Percentiles rank a stretch among this genome's conserved stretches.
Conservation (phyloP, 805 yeast genomes). For the Metschnikowia shivogae region DNA sequence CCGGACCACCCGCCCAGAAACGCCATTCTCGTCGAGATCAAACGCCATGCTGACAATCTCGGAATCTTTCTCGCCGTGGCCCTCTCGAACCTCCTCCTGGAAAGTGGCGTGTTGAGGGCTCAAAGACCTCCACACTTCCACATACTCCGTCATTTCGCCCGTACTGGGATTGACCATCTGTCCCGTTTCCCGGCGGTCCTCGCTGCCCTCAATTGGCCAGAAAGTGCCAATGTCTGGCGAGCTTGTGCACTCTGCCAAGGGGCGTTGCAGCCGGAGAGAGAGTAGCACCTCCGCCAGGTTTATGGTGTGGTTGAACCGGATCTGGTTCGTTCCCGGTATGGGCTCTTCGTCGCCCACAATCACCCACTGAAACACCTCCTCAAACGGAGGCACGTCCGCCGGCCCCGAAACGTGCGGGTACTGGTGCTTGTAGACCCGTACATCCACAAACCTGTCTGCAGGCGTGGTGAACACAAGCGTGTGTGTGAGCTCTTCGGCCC, state of each 20-base stretch:
- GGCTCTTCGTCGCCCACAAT: conserved; percentile 48
- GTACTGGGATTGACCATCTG: conserved; percentile 45
- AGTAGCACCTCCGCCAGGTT: conserved; percentile 37
- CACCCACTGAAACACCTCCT: conserved; percentile 50
- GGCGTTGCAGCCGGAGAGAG: conserved; percentile 27
- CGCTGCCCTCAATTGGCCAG: conserved; percentile 31
- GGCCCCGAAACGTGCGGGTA: conserved; percentile 13
- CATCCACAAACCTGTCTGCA: conserved; percentile 44
- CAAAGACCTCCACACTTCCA: conserved; percentile 53
- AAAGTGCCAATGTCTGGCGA: conserved; percentile 47
- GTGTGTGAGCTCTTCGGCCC: conserved; percentile 39
- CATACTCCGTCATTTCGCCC: conserved; percentile 39
- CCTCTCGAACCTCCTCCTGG: conserved; percentile 23
- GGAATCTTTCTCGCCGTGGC: conserved; percentile 14
- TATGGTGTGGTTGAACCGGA: conserved; percentile 41
- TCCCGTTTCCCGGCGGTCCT: conserved; percentile 48
- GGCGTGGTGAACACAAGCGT: conserved; percentile 49
- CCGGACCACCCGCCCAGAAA: conserved; percentile 42
- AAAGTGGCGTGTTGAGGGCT: conserved; percentile 36
- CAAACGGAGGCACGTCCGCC: conserved; percentile 13
- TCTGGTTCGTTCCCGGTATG: conserved; percentile 30
- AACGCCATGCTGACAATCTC: conserved; percentile 16
- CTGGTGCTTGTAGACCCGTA: conserved; percentile 25
- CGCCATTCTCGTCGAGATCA: conserved; percentile 15
- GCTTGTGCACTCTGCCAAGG: conserved; percentile 23